A percentile compares a stretch with the other conserved stretches of the same genome.
phyloP scores from a whole-genome alignment of 331 rosid genomes.

The Acacia pycnantha region DNA sequence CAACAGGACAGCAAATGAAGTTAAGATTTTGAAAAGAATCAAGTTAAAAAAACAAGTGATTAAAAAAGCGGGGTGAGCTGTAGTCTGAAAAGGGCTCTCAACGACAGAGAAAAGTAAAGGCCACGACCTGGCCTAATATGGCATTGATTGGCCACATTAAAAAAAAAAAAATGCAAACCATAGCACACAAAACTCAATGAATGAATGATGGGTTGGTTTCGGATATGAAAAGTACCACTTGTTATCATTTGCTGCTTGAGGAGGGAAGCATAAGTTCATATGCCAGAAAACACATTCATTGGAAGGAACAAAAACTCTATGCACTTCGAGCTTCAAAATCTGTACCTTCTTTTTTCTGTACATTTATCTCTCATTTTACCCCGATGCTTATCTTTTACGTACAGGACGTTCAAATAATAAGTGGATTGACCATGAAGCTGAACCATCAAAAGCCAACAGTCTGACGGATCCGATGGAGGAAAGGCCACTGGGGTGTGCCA shows the following conservation, averaged over 20 bases:
- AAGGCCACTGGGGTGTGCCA: conserved; percentile 21
- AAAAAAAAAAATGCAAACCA: not conserved
- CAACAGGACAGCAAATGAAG: not conserved
- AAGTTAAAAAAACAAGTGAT: not conserved
- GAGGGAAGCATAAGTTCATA: too few species aligned
- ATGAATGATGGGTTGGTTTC: not conserved
- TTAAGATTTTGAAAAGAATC: not conserved
- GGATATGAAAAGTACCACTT: not conserved
- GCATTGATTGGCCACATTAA: not conserved
- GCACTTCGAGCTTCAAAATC: not conserved
- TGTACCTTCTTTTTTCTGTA: not conserved
- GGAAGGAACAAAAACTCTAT: too few species aligned
- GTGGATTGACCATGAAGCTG: not conserved
- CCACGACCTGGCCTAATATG: not conserved
- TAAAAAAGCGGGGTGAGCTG: not conserved
- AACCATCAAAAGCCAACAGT: not conserved
- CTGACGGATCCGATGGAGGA: not conserved
- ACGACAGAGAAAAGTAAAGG: not conserved
- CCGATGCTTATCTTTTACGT: not conserved
- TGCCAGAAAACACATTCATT: too few species aligned
- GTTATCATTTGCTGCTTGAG: not conserved
- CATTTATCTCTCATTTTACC: not conserved
- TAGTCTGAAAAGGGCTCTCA: not conserved
- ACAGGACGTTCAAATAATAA: not conserved
- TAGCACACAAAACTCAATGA: not conserved